These are phyloP conservation scores for Torulaspora gathmanii DNA, from an alignment of 805 yeast genomes.

Conservation along the genomic window DNA sequence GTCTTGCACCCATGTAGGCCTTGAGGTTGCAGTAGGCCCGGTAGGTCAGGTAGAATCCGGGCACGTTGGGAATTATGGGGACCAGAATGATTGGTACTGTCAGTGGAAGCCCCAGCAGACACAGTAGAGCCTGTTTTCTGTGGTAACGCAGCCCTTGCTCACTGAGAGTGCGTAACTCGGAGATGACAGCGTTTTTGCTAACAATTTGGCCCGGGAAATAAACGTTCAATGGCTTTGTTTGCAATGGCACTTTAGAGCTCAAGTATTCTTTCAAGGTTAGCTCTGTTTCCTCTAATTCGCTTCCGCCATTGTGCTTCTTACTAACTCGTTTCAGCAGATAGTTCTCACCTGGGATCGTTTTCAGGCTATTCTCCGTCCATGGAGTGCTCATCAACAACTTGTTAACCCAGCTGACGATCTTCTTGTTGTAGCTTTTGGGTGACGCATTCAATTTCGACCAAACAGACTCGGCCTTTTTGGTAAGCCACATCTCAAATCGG, in stretches of 20 bases:
- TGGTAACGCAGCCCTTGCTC: conserved; percentile 48
- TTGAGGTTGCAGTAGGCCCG: conserved; percentile 80
- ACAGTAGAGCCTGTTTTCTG: conserved; percentile 47
- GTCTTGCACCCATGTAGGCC: conserved; percentile 70
- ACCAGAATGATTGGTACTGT: conserved; percentile 74
- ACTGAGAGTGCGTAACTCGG: conserved; percentile 43
- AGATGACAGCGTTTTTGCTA: conserved; percentile 27
- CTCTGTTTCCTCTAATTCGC: conserved; percentile 13
- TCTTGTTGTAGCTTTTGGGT: conserved; percentile 50
- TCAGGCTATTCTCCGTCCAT: conserved; percentile 73
- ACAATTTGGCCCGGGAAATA: conserved; percentile 46
- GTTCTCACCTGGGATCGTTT: conserved; percentile 67
- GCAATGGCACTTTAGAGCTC: conserved; percentile 13
- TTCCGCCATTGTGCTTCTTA: conserved; percentile 10
- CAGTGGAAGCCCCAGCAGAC: conserved; percentile 63
- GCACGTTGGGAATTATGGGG: conserved; percentile 88
- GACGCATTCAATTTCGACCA: conserved; percentile 65
- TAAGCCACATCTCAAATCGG: conserved; percentile 42
- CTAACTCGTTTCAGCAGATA: conserved; percentile 42
- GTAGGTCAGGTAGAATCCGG: conserved; percentile 80
- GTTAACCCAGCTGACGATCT: conserved; percentile 51
- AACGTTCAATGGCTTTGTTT: conserved; percentile 39
- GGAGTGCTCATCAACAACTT: conserved; percentile 58
- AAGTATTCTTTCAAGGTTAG: conserved; percentile 18
- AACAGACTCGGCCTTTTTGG: conserved; percentile 46